Percentiles rank a stretch among this genome's conserved stretches.
Evolutionary conservation across 1,139 yeast genomes (phyloP).

Genomic region (Blastobotrys apis): DNA sequence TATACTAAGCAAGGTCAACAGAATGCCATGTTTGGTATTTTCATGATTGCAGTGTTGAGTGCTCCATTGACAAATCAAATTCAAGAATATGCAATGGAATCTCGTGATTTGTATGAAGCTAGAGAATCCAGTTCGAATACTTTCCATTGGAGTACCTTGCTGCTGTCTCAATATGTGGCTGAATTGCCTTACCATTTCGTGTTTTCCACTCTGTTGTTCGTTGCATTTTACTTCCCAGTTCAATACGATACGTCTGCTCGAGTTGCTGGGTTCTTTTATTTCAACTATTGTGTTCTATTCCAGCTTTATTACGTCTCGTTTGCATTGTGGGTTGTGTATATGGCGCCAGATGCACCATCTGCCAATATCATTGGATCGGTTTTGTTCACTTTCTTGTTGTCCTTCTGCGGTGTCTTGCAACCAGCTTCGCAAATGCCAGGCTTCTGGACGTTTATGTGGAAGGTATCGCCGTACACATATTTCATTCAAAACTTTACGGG

Average conservation of each 20-base stretch:
- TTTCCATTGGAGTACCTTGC: constrained; percentile 58
- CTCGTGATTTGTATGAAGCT: constrained; percentile 56
- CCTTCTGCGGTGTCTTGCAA: constrained; percentile 61
- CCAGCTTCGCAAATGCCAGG: constrained; percentile 56
- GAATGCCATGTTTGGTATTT: constrained; percentile 49
- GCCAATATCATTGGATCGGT: constrained; percentile 55
- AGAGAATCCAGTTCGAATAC: constrained; percentile 63
- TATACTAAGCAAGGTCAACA: constrained; percentile 48
- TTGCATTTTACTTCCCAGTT: constrained; percentile 53
- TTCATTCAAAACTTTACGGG: constrained; percentile 54
- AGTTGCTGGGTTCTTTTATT: constrained; percentile 52
- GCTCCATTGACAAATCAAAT: constrained; percentile 56
- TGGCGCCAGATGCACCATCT: constrained; percentile 59
- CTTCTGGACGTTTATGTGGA: constrained; percentile 63
- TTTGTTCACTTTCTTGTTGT: constrained; percentile 48
- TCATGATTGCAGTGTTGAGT: constrained; percentile 47
- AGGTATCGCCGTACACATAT: constrained; percentile 63
- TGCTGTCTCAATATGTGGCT: constrained; percentile 47
- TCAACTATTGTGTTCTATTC: constrained; percentile 51
- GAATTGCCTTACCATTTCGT: constrained; percentile 56
- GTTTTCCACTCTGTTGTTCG: constrained; percentile 50
- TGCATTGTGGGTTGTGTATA: constrained; percentile 51
- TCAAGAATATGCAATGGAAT: constrained; percentile 51
- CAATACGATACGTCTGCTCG: constrained; percentile 45
- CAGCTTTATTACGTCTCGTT: constrained; percentile 54